These are phyloP conservation scores for Hypsizygus marmoreus DNA, from an alignment of 768 basidiomycete genomes.

Conservation along the genomic window DNA sequence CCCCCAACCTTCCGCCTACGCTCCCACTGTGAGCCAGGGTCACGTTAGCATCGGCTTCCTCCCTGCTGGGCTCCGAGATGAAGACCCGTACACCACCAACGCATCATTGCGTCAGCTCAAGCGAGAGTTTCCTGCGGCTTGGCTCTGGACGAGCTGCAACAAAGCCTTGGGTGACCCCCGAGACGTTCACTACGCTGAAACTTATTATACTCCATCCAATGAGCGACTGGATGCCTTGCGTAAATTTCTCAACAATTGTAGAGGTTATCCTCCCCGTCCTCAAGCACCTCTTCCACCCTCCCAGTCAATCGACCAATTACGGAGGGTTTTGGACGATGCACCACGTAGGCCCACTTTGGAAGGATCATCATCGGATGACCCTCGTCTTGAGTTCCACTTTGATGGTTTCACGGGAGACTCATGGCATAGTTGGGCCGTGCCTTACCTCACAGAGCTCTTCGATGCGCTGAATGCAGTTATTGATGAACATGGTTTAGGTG, in stretches of 20 bases:
- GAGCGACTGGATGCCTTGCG: background rate
- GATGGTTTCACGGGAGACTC: too few species aligned
- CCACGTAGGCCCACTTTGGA: too few species aligned
- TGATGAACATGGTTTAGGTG: slow-evolving; percentile 8
- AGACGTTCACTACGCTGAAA: background rate
- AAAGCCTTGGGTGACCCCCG: background rate
- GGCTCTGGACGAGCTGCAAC: background rate
- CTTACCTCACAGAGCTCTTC: too few species aligned
- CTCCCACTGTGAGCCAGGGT: too few species aligned
- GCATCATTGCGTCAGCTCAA: background rate
- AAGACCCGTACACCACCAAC: background rate
- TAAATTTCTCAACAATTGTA: too few species aligned
- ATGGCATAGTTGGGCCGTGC: too few species aligned
- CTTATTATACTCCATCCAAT: background rate
- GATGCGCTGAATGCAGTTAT: slow-evolving; percentile 11
- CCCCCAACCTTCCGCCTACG: too few species aligned
- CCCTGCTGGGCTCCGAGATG: background rate
- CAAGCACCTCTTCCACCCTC: background rate
- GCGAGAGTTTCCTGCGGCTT: background rate
- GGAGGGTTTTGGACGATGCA: background rate
- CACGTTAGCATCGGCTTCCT: too few species aligned
- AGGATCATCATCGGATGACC: too few species aligned
- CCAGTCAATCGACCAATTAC: background rate
- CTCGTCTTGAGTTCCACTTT: too few species aligned
- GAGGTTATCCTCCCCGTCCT: background rate